These are phyloP conservation scores for Cudoniella acicularis DNA, from an alignment of 495 filamentous ascomycete species.

Conservation along the genomic window DNA sequence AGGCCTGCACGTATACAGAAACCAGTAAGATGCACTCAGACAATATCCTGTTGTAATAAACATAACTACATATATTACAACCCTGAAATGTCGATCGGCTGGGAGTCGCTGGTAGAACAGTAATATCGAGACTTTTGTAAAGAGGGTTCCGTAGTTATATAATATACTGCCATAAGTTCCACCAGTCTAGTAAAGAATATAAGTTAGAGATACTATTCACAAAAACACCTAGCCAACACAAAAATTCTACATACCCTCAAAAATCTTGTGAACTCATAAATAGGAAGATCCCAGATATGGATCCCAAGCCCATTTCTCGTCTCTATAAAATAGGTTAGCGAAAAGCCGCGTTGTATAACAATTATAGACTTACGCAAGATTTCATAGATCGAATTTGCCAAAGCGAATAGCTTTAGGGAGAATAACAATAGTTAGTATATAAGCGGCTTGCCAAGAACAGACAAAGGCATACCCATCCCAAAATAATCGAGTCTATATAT, in stretches of 20 bases:
- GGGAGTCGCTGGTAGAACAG: conserved; percentile 40
- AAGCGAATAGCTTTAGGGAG: conserved; percentile 5
- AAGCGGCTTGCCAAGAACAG: neutral
- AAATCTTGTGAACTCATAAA: conserved; percentile 5
- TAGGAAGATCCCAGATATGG: conserved; percentile 13
- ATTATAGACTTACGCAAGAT: conserved; percentile 7
- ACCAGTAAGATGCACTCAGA: conserved; percentile 18
- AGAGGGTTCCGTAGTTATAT: conserved; percentile 28
- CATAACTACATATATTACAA: conserved; percentile 24
- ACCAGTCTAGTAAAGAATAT: conserved; percentile 11
- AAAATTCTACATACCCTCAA: neutral
- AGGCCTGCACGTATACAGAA: conserved; percentile 27
- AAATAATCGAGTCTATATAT: conserved; percentile 4
- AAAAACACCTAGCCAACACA: neutral
- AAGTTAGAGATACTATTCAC: conserved; percentile 1
- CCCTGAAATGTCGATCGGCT: conserved; percentile 16
- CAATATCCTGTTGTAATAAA: conserved; percentile 26
- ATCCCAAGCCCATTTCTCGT: conserved; percentile 10
- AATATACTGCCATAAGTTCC: conserved; percentile 21
- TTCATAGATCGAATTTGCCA: conserved; percentile 6
- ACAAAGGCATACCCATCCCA: conserved; percentile 3
- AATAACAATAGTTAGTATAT: neutral
- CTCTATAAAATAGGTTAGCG: conserved; percentile 2
- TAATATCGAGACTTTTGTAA: conserved; percentile 80
- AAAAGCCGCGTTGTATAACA: neutral